A percentile compares a stretch with the other conserved stretches of the same genome.
Evolutionary conservation across 805 yeast genomes (phyloP).

Genomic region (Gaillardinia entomophila): DNA sequence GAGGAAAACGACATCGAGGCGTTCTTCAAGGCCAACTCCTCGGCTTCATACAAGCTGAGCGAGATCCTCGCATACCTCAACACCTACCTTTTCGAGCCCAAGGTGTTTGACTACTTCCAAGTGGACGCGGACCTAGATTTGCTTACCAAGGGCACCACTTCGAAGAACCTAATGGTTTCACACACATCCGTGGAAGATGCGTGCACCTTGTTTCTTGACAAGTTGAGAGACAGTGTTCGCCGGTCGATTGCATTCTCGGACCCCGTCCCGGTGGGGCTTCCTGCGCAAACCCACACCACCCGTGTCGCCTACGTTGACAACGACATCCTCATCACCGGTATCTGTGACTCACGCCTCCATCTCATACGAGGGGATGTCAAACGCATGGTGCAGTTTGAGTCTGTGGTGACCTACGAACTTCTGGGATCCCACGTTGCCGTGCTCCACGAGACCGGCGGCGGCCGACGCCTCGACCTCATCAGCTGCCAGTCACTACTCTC

Average conservation of each 20-base stretch:
- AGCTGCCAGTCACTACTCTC: background rate
- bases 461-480: background rate
- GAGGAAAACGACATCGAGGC: conserved; percentile 28
- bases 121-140: conserved; percentile 11
- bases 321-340: background rate
- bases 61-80: conserved; percentile 21
- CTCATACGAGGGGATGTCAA: background rate
- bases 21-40: conserved; percentile 5
- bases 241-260: conserved; percentile 2
- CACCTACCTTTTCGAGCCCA: conserved; percentile 13
- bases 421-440: background rate
- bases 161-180: background rate
- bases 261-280: background rate
- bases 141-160: conserved; percentile 1
- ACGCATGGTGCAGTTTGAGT: background rate
- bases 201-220: background rate
- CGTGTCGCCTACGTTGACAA: background rate
- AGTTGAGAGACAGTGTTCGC: conserved; percentile 3
- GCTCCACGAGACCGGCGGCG: background rate
- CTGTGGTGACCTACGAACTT: background rate
- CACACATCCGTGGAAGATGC: background rate
- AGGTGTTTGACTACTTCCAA: conserved; percentile 12
- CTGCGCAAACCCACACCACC: background rate
- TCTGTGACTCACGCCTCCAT: background rate
- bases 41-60: conserved; percentile 8